Evolutionary conservation across 495 filamentous ascomycete species (phyloP).

Genomic region (Daldinia caldariorum): DNA sequence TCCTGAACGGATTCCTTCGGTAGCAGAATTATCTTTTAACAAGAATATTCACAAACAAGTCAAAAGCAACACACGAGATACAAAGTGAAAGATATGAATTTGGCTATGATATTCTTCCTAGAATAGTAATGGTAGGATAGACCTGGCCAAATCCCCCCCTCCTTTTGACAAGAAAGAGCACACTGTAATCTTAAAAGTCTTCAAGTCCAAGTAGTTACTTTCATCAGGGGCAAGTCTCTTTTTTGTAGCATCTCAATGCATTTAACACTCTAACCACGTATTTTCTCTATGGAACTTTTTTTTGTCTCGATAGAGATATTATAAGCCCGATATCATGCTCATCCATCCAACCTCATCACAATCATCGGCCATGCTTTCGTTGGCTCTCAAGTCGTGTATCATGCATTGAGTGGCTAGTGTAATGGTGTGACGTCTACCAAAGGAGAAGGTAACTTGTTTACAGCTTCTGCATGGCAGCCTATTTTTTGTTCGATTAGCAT

Average conservation of each 20-base stretch:
- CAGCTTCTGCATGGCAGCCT: slow-evolving; percentile 91
- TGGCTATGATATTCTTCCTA: neutral
- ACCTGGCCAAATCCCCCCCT: neutral
- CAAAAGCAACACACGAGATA: neutral
- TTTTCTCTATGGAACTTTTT: slow-evolving; percentile 33
- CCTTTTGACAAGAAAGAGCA: neutral
- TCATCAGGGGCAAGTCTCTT: slow-evolving; percentile 3
- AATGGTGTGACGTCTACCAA: slow-evolving; percentile 3
- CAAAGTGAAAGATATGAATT: neutral
- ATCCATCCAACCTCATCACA: slow-evolving; percentile 43
- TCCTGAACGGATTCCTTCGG: neutral
- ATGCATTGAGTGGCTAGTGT: slow-evolving; percentile 36
- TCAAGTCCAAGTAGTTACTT: slow-evolving; percentile 4
- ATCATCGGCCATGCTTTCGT: slow-evolving; percentile 36
- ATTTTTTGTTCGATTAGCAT: slow-evolving; percentile 27
- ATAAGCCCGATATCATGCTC: slow-evolving; percentile 31
- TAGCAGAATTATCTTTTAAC: slow-evolving; percentile 6
- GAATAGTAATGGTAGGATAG: neutral
- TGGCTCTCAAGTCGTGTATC: slow-evolving; percentile 43
- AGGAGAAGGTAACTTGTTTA: slow-evolving; percentile 57
- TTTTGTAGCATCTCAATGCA: slow-evolving; percentile 22
- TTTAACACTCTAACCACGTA: slow-evolving; percentile 32
- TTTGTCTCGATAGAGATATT: slow-evolving; percentile 30
- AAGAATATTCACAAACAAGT: slow-evolving; percentile 2
- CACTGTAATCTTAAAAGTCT: neutral